Conservation (phyloP, 192 early-diverging fungal genomes). For the Backusella morwellensis region DNA sequence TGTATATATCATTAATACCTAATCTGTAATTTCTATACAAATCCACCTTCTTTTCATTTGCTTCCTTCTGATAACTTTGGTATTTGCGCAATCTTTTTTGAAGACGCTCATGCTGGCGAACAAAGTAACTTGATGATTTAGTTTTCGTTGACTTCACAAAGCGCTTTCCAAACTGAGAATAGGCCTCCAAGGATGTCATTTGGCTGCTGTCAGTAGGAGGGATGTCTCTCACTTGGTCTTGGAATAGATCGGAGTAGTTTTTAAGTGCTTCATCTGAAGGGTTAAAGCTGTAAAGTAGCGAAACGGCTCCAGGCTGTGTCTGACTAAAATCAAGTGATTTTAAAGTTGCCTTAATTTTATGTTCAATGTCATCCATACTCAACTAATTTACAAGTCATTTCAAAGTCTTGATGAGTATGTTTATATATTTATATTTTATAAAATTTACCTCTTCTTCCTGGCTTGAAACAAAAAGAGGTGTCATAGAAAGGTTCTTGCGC, state of each 20-base stretch:
- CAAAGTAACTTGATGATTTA: slow-evolving; percentile 34
- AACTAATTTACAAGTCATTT: not conserved
- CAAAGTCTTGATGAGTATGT: not conserved
- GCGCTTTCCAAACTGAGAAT: slow-evolving; percentile 4
- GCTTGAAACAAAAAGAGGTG: slow-evolving; percentile 29
- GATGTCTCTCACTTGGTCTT: not conserved
- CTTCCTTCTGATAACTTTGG: slow-evolving; percentile 41
- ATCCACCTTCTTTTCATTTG: slow-evolving; percentile 50
- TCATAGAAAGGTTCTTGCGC: slow-evolving; percentile 26
- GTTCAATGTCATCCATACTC: slow-evolving; percentile 1
- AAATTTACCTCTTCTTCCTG: slow-evolving; percentile 7
- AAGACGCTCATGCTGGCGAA: slow-evolving; percentile 40
- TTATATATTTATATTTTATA: not conserved
- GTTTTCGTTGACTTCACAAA: slow-evolving; percentile 10
- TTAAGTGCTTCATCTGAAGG: not conserved
- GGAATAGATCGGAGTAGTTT: not conserved
- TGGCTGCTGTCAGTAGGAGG: not conserved
- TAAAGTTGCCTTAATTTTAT: slow-evolving; percentile 38
- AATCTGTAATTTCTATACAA: slow-evolving; percentile 61
- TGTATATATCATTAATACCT: slow-evolving; percentile 9
- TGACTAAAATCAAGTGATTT: slow-evolving; percentile 44
- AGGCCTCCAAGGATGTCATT: slow-evolving; percentile 4
- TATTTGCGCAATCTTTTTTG: slow-evolving; percentile 30
- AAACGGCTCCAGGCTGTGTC: slow-evolving; percentile 36
- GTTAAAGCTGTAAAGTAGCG: not conserved